Conservation (phyloP, 1,284 basidiomycete species). For the Tranzscheliella williamsii region DNA sequence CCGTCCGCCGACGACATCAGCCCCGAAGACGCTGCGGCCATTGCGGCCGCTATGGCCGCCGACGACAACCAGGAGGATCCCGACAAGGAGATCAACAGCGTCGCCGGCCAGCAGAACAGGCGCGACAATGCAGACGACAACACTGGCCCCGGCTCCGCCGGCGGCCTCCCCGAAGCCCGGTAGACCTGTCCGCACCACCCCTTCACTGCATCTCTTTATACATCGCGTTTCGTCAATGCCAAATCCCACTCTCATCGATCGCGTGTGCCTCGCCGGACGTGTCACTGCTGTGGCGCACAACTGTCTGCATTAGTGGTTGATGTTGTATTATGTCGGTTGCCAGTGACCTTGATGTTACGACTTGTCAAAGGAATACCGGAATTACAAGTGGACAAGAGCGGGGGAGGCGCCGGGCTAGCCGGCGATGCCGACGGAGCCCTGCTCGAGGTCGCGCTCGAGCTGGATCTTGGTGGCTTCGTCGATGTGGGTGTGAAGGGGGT, state of each 20-base stretch:
- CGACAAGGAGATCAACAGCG: conserved; percentile 35
- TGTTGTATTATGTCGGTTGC: too few species aligned
- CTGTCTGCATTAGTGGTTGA: too few species aligned
- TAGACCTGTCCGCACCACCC: conserved; percentile 1
- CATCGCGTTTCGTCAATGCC: too few species aligned
- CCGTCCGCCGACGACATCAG: conserved; percentile 27
- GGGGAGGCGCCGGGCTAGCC: conserved; percentile 19
- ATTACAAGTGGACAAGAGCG: background rate
- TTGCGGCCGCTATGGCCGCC: conserved; percentile 38
- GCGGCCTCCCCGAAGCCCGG: conserved; percentile 25
- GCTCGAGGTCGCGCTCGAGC: conserved; percentile 38
- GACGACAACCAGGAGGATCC: conserved; percentile 44
- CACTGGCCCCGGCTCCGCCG: conserved; percentile 4
- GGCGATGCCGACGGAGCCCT: conserved; percentile 44
- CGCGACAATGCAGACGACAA: conserved; percentile 6
- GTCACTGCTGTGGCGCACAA: too few species aligned
- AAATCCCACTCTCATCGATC: too few species aligned
- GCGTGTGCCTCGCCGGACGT: too few species aligned
- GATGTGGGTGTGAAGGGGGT: conserved; percentile 18
- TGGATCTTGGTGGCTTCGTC: conserved; percentile 19
- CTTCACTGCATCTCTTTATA: too few species aligned
- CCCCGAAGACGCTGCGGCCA: conserved; percentile 46
- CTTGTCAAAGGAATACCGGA: background rate
- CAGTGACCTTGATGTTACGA: too few species aligned
- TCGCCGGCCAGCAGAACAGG: conserved; percentile 10